phyloP scores from a whole-genome alignment of 768 basidiomycete species.

The Podaxis sp. region DNA sequence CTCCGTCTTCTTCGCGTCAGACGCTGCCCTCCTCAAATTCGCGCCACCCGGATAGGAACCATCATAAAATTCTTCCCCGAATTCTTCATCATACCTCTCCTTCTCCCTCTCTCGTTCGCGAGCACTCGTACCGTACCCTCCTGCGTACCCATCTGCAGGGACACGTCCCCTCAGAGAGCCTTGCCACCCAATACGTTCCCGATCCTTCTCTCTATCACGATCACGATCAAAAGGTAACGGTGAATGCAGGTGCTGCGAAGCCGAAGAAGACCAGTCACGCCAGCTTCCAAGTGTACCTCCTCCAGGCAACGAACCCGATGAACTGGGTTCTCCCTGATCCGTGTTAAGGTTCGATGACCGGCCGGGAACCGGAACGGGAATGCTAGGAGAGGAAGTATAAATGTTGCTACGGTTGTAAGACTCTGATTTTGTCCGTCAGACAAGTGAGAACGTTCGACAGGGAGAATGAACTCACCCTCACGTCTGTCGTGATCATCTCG shows the following conservation, averaged over 20 bases:
- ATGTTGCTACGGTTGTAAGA: not conserved
- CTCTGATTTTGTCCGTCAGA: not conserved
- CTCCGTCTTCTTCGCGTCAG: constrained; percentile 11
- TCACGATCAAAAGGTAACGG: not conserved
- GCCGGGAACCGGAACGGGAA: constrained; percentile 5
- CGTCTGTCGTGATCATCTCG: not conserved
- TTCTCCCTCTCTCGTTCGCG: not conserved
- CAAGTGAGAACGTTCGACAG: not conserved
- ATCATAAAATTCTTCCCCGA: constrained; percentile 6
- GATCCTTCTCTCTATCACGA: not conserved
- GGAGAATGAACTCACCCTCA: constrained; percentile 2
- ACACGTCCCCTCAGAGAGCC: not conserved
- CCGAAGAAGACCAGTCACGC: constrained; percentile 4
- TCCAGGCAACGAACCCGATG: not conserved
- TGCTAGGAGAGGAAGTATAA: not conserved
- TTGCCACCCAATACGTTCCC: not conserved
- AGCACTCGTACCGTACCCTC: not conserved
- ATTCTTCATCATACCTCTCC: constrained; percentile 6
- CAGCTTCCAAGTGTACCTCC: not conserved
- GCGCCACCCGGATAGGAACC: not conserved
- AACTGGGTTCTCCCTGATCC: not conserved
- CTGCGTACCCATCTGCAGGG: not conserved
- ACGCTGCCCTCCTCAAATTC: not conserved
- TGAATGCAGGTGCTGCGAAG: not conserved
- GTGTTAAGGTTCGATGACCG: not conserved